Evolutionary conservation across 306 rosid genomes (phyloP), one percentile per base, ranked within the genome.

Genomic region (Quercus alba): DNA sequence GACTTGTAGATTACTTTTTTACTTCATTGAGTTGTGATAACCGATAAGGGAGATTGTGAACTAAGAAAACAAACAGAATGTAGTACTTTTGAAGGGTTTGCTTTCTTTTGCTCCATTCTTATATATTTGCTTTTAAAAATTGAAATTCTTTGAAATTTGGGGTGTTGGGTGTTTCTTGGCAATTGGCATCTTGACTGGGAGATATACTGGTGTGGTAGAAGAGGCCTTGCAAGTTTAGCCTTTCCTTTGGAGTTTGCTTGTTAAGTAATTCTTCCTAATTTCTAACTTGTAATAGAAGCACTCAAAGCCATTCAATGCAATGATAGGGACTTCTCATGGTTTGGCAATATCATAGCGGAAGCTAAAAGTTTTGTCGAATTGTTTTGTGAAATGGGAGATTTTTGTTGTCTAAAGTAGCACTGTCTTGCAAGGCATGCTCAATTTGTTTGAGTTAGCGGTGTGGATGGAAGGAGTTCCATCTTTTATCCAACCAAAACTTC

Each of bases 1-100:
- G 86, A 87, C 91, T 64, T 93, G 97, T 86, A 89, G 97, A 87
- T 73, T 89, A 86, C 84, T 77, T 79, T 75, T 81, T 88, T 88
- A 86, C 89, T 74, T 84, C 56, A 78, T 85, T 78, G 90, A 84
- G 89, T 84, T 89, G 89, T 81, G 74, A 81, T 49, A 49, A 49
- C 15, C 15, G 54, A 49, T 71, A 78, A 82, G 82, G 75, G 82
- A 85, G 88, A 80, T 72, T 86, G 89, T 91, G 88, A 85, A 89
- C 81, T 79, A 70, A 74, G 70, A 71, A 84, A 81, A 75, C 61
- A 46, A 54, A 67, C 73, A 84, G 89, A 76, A 75, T 83, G 75
- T 85, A 85, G 82, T 84, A 64, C 84, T 72, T 76, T 83, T 82
- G 78, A 75, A 69, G 84, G 78, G 78, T 86, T 77, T 78, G 78